Conservation (phyloP, 2,329 filamentous ascomycete species). For the Massarina eburnea region DNA sequence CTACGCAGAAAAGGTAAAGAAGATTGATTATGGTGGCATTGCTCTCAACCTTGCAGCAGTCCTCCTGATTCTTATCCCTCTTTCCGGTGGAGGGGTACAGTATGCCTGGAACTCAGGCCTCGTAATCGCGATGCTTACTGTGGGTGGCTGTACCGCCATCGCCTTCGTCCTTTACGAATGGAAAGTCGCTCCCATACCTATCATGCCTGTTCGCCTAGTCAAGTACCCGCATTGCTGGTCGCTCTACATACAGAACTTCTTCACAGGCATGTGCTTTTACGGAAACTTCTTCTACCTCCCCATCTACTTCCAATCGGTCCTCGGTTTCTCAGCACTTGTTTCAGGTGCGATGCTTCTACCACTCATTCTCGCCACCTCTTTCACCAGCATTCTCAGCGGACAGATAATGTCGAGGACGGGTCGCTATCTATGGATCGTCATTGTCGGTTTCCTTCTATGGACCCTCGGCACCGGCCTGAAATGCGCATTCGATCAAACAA, state of each 20-base stretch:
- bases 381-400: constrained; percentile 12
- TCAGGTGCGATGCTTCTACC: constrained; percentile 15
- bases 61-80: constrained; percentile 63
- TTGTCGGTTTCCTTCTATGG: constrained; percentile 46
- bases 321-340: constrained; percentile 6
- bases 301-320: constrained; percentile 62
- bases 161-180: constrained; percentile 58
- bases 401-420: constrained; percentile 14
- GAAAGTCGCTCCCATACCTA: constrained; percentile 58
- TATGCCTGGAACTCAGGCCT: constrained; percentile 59
- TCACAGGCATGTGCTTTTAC: constrained; percentile 62
- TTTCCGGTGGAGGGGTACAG: constrained; percentile 62
- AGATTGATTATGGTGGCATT: constrained; percentile 46
- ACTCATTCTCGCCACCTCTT: constrained; percentile 10
- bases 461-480: constrained; percentile 57
- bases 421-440: constrained; percentile 12
- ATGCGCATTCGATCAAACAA: constrained; percentile 49
- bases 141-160: constrained; percentile 50
- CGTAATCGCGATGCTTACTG: constrained; percentile 59
- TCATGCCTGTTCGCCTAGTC: constrained; percentile 49
- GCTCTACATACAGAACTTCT: constrained; percentile 60
- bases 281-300: constrained; percentile 62
- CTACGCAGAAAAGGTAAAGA: constrained; percentile 9
- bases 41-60: constrained; percentile 30
- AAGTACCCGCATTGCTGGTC: constrained; percentile 43